Base-by-base conservation (phyloP, 768 basidiomycete species). In the Tylopilus intermedius region DNA sequence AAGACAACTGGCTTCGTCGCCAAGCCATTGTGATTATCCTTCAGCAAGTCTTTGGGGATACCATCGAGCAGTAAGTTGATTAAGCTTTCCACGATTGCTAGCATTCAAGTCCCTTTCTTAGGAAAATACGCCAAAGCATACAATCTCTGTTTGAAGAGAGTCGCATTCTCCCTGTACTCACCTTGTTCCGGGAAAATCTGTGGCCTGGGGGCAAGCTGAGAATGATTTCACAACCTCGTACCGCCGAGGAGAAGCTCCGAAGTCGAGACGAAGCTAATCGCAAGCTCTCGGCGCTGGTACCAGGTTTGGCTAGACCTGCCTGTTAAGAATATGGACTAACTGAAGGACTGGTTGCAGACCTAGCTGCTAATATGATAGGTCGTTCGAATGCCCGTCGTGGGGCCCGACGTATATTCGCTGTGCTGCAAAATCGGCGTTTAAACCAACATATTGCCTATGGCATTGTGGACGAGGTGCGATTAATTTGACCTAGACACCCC, bases 341-440 rank as follows among this genome's bases (percentile, higher is more conserved):
- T 21, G 22, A 55, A 46, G 41, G 46, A 22, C 49, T 33, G 22
- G 14, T 33, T 45, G 8, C 59, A 96, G 95, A 98, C 64, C 71
- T 97, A 48, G 94, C 91, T 30, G 92, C 95, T 7, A 97, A 96
- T 62, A 93, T 97, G 88, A 97, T 97, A 59, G 96, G 96, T n/a
- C 80, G 94, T 29, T 86, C 90, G 3, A 98, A 99, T 65, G 94
- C 95, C 15, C 82, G 94, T 11, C 79, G 94, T 40, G 96, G 94
- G 14, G 94, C 95, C 8, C 79, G 93, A 38, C 79, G 93, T 45
- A 89, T 96, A 55, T 97, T 98, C 67, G 86, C 93, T 5, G 92
- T 95, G 2, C 66, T 98, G 40, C 96, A 99, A 70, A 96, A 97
- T 65, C 80, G 84, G 44, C 81, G 95, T n/a, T 75, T 98, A 30